Evolutionary conservation across 768 basidiomycete species (phyloP).

Genomic region (Lactarius psammicola): DNA sequence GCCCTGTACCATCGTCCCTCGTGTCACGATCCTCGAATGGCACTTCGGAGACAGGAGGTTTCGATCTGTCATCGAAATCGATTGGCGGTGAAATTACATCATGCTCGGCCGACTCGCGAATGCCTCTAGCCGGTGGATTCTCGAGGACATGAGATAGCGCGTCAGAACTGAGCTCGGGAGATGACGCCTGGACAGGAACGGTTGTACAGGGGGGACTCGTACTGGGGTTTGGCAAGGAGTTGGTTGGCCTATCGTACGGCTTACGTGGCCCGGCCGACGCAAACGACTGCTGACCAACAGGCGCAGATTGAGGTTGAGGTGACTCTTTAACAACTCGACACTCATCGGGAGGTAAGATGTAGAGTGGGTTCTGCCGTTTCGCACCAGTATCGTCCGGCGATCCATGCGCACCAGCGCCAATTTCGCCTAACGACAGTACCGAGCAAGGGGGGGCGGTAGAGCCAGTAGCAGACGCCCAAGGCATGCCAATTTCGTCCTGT

Average conservation of each 20-base stretch:
- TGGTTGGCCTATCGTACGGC: constrained; percentile 37
- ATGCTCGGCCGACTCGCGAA: constrained; percentile 11
- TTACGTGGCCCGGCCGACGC: constrained; percentile 55
- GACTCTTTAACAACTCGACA: constrained; percentile 45
- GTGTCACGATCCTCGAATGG: constrained; percentile 33
- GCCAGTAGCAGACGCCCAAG: constrained; percentile 48
- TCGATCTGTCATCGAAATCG: neutral
- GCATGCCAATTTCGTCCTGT: constrained; percentile 47
- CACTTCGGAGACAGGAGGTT: constrained; percentile 15
- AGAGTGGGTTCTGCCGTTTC: neutral
- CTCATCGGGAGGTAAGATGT: constrained; percentile 41
- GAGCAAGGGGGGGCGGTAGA: neutral
- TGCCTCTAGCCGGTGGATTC: constrained; percentile 18
- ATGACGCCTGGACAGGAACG: constrained; percentile 19
- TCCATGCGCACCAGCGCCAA: neutral
- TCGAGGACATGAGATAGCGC: constrained; percentile 43
- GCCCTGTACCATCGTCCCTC: constrained; percentile 29
- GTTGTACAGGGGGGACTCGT: constrained; percentile 31
- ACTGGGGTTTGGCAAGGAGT: constrained; percentile 32
- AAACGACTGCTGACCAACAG: constrained; percentile 33
- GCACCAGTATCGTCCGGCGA: constrained; percentile 11
- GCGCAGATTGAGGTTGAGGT: constrained; percentile 40
- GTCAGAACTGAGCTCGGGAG: constrained; percentile 41
- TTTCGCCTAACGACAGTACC: neutral
- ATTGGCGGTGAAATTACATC: neutral